Percentiles rank a stretch among this genome's conserved stretches.
Conservation (phyloP, 176 grass and related monocot genomes). For the Otatea glauca region DNA sequence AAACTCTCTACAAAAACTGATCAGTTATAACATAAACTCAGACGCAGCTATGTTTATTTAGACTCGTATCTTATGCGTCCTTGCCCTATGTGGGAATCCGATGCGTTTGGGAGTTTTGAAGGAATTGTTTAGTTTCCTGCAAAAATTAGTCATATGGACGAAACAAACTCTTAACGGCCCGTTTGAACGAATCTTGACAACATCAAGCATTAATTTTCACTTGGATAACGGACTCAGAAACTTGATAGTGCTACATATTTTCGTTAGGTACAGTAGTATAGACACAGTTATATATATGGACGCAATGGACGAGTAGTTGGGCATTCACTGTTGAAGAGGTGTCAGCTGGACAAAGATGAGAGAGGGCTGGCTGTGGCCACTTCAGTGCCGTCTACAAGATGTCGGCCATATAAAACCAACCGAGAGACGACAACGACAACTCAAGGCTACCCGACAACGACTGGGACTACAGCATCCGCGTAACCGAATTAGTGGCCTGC, state of each 20-base stretch:
- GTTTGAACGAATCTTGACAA: too few relatives aligned
- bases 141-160: too few relatives aligned
- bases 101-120: too few relatives aligned
- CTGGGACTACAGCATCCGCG: not conserved
- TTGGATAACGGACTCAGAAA: not conserved
- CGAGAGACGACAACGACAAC: not conserved
- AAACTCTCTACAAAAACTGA: too few relatives aligned
- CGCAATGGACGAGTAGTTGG: slow-evolving; percentile 3
- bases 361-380: not conserved
- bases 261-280: not conserved
- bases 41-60: too few relatives aligned
- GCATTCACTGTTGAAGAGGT: not conserved
- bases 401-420: not conserved
- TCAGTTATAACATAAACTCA: too few relatives aligned
- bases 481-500: slow-evolving; percentile 5
- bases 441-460: not conserved
- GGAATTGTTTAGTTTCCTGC: too few relatives aligned
- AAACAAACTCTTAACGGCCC: too few relatives aligned
- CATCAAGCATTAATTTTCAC: too few relatives aligned
- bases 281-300: not conserved
- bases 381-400: slow-evolving; percentile 23
- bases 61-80: too few relatives aligned
- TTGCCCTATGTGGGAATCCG: too few relatives aligned
- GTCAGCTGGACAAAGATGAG: not conserved
- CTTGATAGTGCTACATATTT: not conserved